These are phyloP conservation scores for Starmerella vitae DNA, from an alignment of 805 yeast species.

Conservation along the genomic window DNA sequence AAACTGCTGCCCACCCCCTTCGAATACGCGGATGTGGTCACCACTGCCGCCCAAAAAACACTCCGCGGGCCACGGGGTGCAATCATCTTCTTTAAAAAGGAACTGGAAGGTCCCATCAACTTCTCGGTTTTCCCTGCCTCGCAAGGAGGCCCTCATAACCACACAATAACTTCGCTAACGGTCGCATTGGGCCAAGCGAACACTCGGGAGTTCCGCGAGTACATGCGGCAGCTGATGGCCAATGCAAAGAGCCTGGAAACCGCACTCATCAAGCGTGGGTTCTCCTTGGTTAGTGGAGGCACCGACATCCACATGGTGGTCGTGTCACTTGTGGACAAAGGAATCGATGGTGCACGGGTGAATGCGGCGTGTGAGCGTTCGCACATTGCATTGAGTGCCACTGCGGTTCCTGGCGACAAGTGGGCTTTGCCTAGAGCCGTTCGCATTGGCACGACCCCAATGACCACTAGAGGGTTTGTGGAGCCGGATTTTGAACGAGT, in stretches of 20 bases:
- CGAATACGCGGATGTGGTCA: slow-evolving; percentile 92
- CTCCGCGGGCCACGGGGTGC: slow-evolving; percentile 99
- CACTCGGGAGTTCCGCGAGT: slow-evolving; percentile 77
- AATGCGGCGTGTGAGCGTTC: slow-evolving; percentile 89
- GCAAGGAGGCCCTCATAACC: slow-evolving; percentile 99
- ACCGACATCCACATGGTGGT: slow-evolving; percentile 96
- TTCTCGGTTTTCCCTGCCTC: slow-evolving; percentile 99
- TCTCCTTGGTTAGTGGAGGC: slow-evolving; percentile 80
- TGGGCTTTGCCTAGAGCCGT: slow-evolving; percentile 94
- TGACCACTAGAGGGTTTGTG: slow-evolving; percentile 93
- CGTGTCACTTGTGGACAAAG: slow-evolving; percentile 63
- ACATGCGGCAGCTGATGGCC: slow-evolving; percentile 73
- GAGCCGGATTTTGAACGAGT: slow-evolving; percentile 72
- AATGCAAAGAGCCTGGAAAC: slow-evolving; percentile 74
- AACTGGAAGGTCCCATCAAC: slow-evolving; percentile 86
- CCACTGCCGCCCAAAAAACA: slow-evolving; percentile 97
- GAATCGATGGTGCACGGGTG: slow-evolving; percentile 90
- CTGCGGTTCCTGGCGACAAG: slow-evolving; percentile 95
- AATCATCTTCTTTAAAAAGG: slow-evolving; percentile 95
- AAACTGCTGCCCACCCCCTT: slow-evolving; percentile 92
- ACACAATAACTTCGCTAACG: slow-evolving; percentile 93
- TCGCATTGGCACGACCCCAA: slow-evolving; percentile 95
- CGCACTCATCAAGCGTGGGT: slow-evolving; percentile 57
- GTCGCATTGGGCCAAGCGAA: slow-evolving; percentile 91
- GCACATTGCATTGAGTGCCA: slow-evolving; percentile 90